Percentiles rank a stretch among this genome's conserved stretches.
Conservation (phyloP, 306 rosid species). For the Urtica urens region DNA sequence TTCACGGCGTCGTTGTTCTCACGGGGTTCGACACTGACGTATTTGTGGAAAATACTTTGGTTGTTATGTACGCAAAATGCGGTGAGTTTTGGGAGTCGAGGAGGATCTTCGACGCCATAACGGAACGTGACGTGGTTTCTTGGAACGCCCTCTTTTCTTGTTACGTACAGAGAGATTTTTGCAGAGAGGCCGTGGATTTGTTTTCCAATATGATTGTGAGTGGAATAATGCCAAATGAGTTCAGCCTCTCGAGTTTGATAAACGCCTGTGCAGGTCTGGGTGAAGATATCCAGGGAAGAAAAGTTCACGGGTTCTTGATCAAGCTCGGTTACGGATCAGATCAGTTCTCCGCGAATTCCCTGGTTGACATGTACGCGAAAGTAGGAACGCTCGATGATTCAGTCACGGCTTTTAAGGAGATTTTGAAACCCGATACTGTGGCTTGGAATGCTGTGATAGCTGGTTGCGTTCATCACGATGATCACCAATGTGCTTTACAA, state of each 20-base stretch:
- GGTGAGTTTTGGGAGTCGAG: constrained; percentile 53
- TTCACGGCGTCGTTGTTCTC: constrained; percentile 46
- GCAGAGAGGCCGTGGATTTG: constrained; percentile 41
- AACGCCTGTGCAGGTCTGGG: constrained; percentile 56
- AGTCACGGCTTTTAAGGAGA: constrained; percentile 42
- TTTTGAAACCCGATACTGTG: constrained; percentile 52
- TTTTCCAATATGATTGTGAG: constrained; percentile 55
- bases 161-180: constrained; percentile 45
- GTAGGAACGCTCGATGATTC: constrained; percentile 43
- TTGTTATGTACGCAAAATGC: constrained; percentile 72
- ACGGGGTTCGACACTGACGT: constrained; percentile 67
- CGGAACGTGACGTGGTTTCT: constrained; percentile 44
- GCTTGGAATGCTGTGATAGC: constrained; percentile 90
- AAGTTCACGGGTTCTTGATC: constrained; percentile 20
- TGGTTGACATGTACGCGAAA: constrained; percentile 82
- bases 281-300: constrained; percentile 38
- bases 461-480: constrained; percentile 67
- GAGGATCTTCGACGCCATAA: constrained; percentile 44
- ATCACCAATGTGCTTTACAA: constrained; percentile 35
- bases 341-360: constrained; percentile 64
- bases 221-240: constrained; percentile 65
- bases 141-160: constrained; percentile 80
- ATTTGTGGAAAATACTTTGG: constrained; percentile 70
- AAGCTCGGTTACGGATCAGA: constrained; percentile 62
- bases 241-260: constrained; percentile 57